Percentiles rank a stretch among this genome's conserved stretches.
These are phyloP conservation scores for Colletotrichum tofieldiae DNA, from an alignment of 2,329 filamentous ascomycete species.

Conservation along the genomic window DNA sequence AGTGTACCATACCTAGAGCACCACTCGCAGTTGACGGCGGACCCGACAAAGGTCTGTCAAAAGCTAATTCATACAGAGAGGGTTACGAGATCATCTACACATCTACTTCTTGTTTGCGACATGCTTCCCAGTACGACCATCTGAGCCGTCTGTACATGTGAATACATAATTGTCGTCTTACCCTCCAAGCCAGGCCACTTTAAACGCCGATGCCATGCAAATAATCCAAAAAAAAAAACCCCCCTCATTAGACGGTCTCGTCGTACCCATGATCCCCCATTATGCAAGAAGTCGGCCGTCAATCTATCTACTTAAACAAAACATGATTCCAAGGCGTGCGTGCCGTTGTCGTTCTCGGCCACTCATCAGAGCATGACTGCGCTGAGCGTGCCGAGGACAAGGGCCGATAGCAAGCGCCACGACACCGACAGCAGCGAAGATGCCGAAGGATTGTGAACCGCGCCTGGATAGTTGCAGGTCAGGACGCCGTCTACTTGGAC, in stretches of 20 bases:
- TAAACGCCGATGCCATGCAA: conserved; percentile 43
- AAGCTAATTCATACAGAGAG: not conserved
- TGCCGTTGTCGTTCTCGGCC: too few species aligned
- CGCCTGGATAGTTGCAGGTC: conserved; percentile 75
- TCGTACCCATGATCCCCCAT: not conserved
- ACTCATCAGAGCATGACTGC: conserved; percentile 17
- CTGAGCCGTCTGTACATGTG: not conserved
- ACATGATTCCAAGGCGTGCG: not conserved
- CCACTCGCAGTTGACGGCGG: too few species aligned
- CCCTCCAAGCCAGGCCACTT: not conserved
- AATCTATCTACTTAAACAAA: conserved; percentile 22
- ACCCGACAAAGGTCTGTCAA: not conserved
- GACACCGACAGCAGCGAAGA: conserved; percentile 45
- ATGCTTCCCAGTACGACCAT: not conserved
- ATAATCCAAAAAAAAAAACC: conserved; percentile 4
- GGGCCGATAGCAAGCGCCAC: conserved; percentile 44
- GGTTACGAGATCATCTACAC: conserved; percentile 4
- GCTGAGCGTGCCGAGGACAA: conserved; percentile 30
- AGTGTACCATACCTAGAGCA: not conserved
- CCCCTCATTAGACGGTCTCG: conserved; percentile 19
- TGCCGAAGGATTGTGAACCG: conserved; percentile 65
- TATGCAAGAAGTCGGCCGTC: conserved; percentile 26
- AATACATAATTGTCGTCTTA: not conserved
- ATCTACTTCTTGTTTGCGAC: not conserved
- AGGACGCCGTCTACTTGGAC: conserved; percentile 49